Evolutionary conservation across 805 yeast species (phyloP), one percentile per base, ranked within the genome.

Genomic region (Wickerhamomyces xylosicus): DNA sequence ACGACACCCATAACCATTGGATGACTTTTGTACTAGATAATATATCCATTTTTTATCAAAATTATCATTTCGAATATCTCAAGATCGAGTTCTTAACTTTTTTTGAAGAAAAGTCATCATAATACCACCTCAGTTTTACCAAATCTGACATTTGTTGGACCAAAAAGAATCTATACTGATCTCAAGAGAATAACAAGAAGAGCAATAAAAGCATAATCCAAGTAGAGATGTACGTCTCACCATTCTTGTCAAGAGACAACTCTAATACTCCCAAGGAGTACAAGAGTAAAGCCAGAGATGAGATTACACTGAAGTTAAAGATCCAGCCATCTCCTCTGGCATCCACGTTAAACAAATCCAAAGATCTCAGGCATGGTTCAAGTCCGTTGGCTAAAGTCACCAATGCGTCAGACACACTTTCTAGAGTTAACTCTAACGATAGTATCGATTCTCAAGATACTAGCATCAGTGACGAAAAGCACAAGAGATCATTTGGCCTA

Each of bases 211-310:
- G n/a, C n/a, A n/a, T n/a, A n/a, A n/a, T n/a, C 25, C 10, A 21
- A 21, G 13, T n/a, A 25, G 29, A 25, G 35, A 53, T 53, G 58
- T 53, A 43, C 37, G 48, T 49, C 36, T 48, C 57, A 2, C 53
- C 58, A 19, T 40, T 41, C 15, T 40, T 41, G 7, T 39, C 44
- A 3, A 18, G 41, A 33, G 42, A 40, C 5, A 43, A 41, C 16
- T 36, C 48, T 16, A 37, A 44, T 18, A 55, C 61, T n/a, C 61
- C 62, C 15, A 38, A 46, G 44, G 53, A 50, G 48, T 58, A 48
- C 41, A 54, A 52, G 9, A 49, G 48, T 20, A 39, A 54, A 25
- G 62, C 62, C 19, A 42, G 62, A 31, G 53, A 47, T 36, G 60
- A 58, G 37, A 46, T 58, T n/a, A 44, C 45, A 11, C 41, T 41